A percentile compares a stretch with the other conserved stretches of the same genome.
Evolutionary conservation across 768 basidiomycete species (phyloP).

Genomic region (Lentinula detonsa): DNA sequence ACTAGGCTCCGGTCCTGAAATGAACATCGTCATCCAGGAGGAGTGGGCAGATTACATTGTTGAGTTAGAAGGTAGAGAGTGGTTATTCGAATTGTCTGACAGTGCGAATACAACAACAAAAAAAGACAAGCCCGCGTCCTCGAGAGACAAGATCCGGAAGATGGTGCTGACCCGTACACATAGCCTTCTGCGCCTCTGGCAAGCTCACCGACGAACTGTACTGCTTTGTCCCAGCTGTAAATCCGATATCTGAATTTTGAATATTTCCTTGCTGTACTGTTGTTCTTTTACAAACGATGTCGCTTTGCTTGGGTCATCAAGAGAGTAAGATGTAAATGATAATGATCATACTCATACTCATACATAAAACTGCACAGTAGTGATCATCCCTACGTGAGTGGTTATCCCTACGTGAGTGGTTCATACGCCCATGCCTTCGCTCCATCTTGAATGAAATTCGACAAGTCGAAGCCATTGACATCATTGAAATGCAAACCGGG

Average conservation of each 20-base stretch:
- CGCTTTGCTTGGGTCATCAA: too few species aligned
- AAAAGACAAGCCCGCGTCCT: not conserved
- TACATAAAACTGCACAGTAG: not conserved
- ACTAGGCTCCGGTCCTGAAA: not conserved
- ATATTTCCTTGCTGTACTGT: not conserved
- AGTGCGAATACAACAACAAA: not conserved
- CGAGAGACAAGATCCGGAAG: not conserved
- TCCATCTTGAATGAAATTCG: constrained; percentile 3
- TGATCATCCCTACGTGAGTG: not conserved
- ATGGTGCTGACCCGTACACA: not conserved
- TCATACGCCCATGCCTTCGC: constrained; percentile 5
- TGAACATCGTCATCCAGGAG: not conserved
- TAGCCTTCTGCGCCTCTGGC: not conserved
- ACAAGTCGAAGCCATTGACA: not conserved
- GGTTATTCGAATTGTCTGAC: constrained; percentile 1
- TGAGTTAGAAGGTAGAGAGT: constrained; percentile 3
- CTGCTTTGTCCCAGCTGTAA: not conserved
- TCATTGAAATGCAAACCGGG: not conserved
- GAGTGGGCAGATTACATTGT: constrained; percentile 1
- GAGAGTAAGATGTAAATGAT: too few species aligned
- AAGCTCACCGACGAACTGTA: not conserved
- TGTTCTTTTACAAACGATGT: too few species aligned
- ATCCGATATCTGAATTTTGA: not conserved
- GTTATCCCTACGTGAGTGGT: not conserved
- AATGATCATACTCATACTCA: not conserved